Evolutionary conservation across 2,329 filamentous ascomycete species (phyloP).

Genomic region (Trichophyton rubrum): DNA sequence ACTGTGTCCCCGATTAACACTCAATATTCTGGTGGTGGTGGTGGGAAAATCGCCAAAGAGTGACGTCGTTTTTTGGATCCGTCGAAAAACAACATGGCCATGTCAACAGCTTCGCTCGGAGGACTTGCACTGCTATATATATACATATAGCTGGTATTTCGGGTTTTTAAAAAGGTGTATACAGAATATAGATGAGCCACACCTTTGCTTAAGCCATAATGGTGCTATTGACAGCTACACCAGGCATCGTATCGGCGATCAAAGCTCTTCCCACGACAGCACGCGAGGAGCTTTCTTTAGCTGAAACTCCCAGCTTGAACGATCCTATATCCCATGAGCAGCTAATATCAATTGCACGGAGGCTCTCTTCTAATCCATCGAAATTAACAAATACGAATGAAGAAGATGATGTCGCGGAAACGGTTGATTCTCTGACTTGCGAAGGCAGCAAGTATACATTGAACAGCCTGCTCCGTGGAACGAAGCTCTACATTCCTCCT

Average conservation of each 20-base stretch:
- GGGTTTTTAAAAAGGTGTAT: background rate
- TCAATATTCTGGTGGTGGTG: slow-evolving; percentile 2
- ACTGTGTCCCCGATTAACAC: background rate
- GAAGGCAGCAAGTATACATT: slow-evolving; percentile 38
- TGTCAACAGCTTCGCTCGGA: background rate
- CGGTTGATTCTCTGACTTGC: background rate
- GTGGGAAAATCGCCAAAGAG: slow-evolving; percentile 1
- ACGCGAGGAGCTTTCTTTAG: slow-evolving; percentile 26
- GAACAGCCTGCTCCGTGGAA: slow-evolving; percentile 58
- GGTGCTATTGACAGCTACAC: slow-evolving; percentile 32
- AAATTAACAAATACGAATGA: background rate
- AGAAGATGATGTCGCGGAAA: slow-evolving; percentile 18
- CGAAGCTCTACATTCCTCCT: slow-evolving; percentile 64
- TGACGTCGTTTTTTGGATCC: slow-evolving; percentile 3
- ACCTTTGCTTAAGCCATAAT: slow-evolving; percentile 18
- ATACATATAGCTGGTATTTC: background rate
- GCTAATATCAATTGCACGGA: slow-evolving; percentile 26
- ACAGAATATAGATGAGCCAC: background rate
- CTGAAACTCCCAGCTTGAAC: slow-evolving; percentile 18
- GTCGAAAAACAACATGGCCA: background rate
- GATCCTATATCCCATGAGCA: slow-evolving; percentile 33
- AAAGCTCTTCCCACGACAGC: slow-evolving; percentile 22
- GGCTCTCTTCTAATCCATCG: slow-evolving; percentile 13
- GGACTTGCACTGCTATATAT: background rate
- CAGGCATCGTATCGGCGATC: slow-evolving; percentile 28